These are phyloP conservation scores for Macadamia integrifolia DNA, from an alignment of 164 flowering plant species.

Conservation along the genomic window DNA sequence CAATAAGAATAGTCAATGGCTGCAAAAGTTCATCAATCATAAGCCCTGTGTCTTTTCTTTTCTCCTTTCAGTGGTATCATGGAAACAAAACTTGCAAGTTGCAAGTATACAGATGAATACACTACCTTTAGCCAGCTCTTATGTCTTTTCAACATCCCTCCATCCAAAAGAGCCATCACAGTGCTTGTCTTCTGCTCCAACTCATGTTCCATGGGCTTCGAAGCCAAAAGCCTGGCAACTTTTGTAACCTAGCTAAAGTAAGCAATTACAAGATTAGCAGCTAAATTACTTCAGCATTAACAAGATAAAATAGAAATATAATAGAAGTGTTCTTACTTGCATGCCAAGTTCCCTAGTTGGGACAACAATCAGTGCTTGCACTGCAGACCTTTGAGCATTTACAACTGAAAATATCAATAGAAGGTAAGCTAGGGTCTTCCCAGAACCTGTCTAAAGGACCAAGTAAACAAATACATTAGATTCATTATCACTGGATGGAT, in stretches of 20 bases:
- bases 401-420: conserved; percentile 59
- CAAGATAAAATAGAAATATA: background rate
- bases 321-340: conserved; percentile 48
- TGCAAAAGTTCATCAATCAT: background rate
- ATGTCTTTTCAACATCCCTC: conserved; percentile 84
- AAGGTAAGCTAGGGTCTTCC: conserved; percentile 93
- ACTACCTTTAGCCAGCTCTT: conserved; percentile 86
- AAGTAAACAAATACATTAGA: conserved; percentile 15
- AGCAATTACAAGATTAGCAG: background rate
- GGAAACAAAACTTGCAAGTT: background rate
- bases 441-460: conserved; percentile 91
- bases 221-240: conserved; percentile 82
- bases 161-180: conserved; percentile 89
- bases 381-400: conserved; percentile 52
- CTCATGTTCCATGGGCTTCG: conserved; percentile 37
- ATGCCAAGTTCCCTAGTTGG: conserved; percentile 97
- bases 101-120: background rate
- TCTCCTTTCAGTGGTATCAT: too few species aligned
- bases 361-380: conserved; percentile 86
- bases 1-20: too few species aligned
- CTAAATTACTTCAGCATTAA: background rate
- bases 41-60: background rate
- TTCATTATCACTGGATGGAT: background rate
- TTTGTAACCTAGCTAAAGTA: conserved; percentile 55
- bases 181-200: conserved; percentile 44